Base-by-base conservation (phyloP, 768 basidiomycete species). In the Boletus patriciae region DNA sequence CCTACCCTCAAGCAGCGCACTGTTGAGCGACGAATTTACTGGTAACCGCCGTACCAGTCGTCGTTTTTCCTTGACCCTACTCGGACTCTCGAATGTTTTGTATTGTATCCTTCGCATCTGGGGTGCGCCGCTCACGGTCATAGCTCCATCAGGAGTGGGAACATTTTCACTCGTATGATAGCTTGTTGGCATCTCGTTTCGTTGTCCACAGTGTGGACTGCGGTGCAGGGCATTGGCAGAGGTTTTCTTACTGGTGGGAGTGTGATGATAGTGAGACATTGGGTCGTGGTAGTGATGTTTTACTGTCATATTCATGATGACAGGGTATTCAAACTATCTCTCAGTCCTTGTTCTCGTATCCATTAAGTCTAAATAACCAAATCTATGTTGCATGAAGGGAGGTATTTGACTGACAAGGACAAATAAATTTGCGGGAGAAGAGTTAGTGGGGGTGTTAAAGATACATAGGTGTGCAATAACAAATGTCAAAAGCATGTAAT, bases 21-120 rank as follows among this genome's bases (percentile, higher is more conserved):
- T 60, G 68, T 91, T 67, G 88, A 91, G 72, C 86, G 90, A 55
- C 78, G 80, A 58, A 81, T 92, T 66, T 87, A 87, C 74, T 92
- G 86, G 86, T 92, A 76, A 80, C 60, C 34, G 5, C 50, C 19
- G 27, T 41, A 27, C 15, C 34, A 8, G 50, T 45, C 29, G 36
- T 34, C 34, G 45, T 46, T 44, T 46, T 46, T 42, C 40, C n/a
- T 25, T 46, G 23, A 19, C 33, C 40, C 52, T 16, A 21, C 48
- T 58, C 48, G 66, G 56, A 65, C 50, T 62, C 41, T 66, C 52
- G 48, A 67, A 55, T 55, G 41, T 65, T 73, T 62, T 73, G 72
- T 72, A 73, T 70, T 73, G 62, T 72, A 66, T 63, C 50, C 56
- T 57, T 60, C 25, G 36, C 37, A 51, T 50, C 40, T 6, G n/a